phyloP scores from a whole-genome alignment of 1,139 yeast genomes.

The Magnusiomyces clavatus region DNA sequence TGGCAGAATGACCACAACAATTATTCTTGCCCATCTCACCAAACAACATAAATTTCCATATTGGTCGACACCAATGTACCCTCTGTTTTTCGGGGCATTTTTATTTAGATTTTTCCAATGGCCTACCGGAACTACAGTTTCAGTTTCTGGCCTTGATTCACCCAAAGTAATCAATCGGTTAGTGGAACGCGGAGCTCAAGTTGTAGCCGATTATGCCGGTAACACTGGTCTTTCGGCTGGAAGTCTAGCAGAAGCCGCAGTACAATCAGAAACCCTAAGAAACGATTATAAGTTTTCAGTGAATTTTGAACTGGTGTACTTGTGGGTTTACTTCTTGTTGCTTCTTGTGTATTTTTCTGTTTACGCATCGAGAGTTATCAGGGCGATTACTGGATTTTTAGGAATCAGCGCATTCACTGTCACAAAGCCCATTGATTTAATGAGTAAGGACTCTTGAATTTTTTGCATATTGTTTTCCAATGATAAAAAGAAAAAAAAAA shows the following conservation, averaged over 20 bases:
- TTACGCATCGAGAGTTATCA: conserved; percentile 32
- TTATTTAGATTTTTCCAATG: conserved; percentile 21
- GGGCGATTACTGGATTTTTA: conserved; percentile 31
- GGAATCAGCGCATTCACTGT: conserved; percentile 36
- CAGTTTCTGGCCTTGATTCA: background rate
- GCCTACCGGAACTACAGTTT: conserved; percentile 1
- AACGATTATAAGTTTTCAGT: conserved; percentile 15
- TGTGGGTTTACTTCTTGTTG: conserved; percentile 29
- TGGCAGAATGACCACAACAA: conserved; percentile 50
- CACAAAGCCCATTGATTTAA: conserved; percentile 12
- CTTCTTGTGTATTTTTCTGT: conserved; percentile 28
- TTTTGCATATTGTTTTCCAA: background rate
- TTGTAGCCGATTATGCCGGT: background rate
- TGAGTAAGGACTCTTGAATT: conserved; percentile 1
- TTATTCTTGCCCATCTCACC: conserved; percentile 65
- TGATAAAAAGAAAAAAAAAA: background rate
- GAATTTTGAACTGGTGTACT: conserved; percentile 28
- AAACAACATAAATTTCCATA: conserved; percentile 51
- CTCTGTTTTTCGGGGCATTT: conserved; percentile 32
- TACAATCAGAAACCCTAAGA: background rate
- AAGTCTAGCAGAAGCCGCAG: background rate
- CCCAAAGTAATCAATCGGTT: background rate
- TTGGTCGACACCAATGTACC: conserved; percentile 32
- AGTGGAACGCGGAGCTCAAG: background rate
- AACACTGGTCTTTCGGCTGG: background rate